Percentiles rank a stretch among this genome's conserved stretches.
Conservation (phyloP, 202 grass and related monocot genomes). For the Carex sylvatica region DNA sequence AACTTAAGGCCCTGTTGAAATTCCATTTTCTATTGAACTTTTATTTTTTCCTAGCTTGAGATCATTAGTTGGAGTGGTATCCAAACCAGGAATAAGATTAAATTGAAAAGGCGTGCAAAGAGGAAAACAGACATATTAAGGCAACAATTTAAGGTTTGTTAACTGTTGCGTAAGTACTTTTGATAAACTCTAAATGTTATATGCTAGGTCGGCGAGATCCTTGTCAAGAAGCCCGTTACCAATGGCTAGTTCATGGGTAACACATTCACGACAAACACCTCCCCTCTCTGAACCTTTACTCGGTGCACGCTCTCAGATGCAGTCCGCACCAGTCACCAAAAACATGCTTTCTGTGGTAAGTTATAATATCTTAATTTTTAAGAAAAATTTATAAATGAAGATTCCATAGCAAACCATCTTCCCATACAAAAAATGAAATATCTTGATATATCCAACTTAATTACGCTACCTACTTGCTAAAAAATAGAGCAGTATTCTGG, state of each 20-base stretch:
- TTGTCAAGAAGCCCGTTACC: slow-evolving; percentile 73
- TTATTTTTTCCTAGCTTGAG: background rate
- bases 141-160: background rate
- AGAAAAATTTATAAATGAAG: background rate
- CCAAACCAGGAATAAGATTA: background rate
- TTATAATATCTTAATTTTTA: slow-evolving; percentile 18
- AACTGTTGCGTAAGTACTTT: background rate
- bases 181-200: slow-evolving; percentile 15
- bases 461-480: background rate
- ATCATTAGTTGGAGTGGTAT: background rate
- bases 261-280: slow-evolving; percentile 33
- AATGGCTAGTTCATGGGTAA: slow-evolving; percentile 48
- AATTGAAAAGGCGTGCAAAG: background rate
- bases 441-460: background rate
- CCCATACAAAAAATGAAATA: background rate
- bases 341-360: slow-evolving; percentile 73
- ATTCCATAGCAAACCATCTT: background rate
- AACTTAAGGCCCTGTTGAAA: background rate
- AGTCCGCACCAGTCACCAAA: slow-evolving; percentile 54
- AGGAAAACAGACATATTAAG: background rate
- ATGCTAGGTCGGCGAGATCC: slow-evolving; percentile 83
- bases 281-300: slow-evolving; percentile 39
- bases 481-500: background rate
- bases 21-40: background rate
- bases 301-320: slow-evolving; percentile 23